Conservation (phyloP, 2,329 filamentous ascomycete genomes). For the Calonectria pauciramosa region DNA sequence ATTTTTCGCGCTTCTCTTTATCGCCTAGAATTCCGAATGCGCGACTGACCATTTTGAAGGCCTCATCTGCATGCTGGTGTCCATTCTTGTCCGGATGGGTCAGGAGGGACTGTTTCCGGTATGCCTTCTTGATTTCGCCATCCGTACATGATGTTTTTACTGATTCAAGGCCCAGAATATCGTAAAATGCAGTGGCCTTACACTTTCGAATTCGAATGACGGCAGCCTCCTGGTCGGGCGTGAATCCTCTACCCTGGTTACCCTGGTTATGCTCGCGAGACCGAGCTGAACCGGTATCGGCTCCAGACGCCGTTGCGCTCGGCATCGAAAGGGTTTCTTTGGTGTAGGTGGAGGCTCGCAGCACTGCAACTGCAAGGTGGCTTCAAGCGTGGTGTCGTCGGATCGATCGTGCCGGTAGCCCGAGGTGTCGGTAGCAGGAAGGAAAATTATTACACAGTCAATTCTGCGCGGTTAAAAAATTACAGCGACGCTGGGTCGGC, state of each 20-base stretch:
- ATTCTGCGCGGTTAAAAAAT: slow-evolving; percentile 1
- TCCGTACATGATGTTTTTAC: slow-evolving; percentile 78
- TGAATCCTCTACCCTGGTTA: slow-evolving; percentile 83
- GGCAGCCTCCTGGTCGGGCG: slow-evolving; percentile 90
- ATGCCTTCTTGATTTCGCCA: slow-evolving; percentile 95
- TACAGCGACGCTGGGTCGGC: background rate
- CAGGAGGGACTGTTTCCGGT: slow-evolving; percentile 91
- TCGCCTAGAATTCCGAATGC: slow-evolving; percentile 96
- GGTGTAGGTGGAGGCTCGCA: background rate
- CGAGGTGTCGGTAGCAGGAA: background rate
- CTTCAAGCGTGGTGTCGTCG: slow-evolving; percentile 17
- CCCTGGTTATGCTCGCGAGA: slow-evolving; percentile 81
- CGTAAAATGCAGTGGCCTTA: slow-evolving; percentile 90
- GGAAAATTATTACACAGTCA: background rate
- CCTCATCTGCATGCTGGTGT: slow-evolving; percentile 94
- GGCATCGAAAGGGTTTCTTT: slow-evolving; percentile 46
- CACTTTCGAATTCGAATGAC: slow-evolving; percentile 92
- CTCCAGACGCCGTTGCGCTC: slow-evolving; percentile 68
- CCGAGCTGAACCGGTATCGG: slow-evolving; percentile 63
- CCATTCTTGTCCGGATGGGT: slow-evolving; percentile 99
- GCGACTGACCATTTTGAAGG: slow-evolving; percentile 97
- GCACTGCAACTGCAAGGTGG: slow-evolving; percentile 1
- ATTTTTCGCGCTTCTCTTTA: slow-evolving; percentile 87
- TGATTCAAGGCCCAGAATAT: slow-evolving; percentile 84
- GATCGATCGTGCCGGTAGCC: background rate